Conservation (phyloP, 805 yeast genomes). For the Yamadazyma akitaensis region DNA sequence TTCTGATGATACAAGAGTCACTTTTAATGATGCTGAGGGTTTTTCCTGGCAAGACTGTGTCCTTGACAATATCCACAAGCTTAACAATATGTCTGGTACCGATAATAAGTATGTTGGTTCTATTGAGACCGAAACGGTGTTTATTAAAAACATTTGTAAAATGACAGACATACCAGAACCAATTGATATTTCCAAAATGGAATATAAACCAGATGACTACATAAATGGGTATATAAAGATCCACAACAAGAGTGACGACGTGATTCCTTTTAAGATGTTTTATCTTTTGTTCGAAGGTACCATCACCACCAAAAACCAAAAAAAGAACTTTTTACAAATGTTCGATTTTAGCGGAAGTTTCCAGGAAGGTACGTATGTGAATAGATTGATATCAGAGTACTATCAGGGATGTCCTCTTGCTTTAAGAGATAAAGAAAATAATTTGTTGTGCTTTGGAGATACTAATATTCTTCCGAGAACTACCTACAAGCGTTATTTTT, state of each 20-base stretch:
- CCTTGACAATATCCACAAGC: constrained; percentile 34
- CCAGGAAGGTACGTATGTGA: constrained; percentile 33
- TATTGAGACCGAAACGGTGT: constrained; percentile 25
- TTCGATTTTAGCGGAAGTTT: constrained; percentile 53
- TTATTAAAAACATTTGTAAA: constrained; percentile 34
- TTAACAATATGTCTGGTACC: constrained; percentile 29
- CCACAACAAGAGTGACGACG: constrained; percentile 35
- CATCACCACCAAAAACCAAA: constrained; percentile 13
- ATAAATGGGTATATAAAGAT: constrained; percentile 54
- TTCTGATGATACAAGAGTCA: constrained; percentile 2
- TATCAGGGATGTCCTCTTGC: neutral
- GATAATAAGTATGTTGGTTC: constrained; percentile 25
- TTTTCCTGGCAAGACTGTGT: constrained; percentile 36
- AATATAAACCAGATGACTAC: constrained; percentile 66
- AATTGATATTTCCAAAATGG: constrained; percentile 35
- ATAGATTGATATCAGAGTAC: constrained; percentile 28
- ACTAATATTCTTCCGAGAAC: constrained; percentile 1
- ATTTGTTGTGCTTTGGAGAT: neutral
- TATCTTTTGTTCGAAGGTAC: constrained; percentile 55
- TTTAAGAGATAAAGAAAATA: constrained; percentile 8
- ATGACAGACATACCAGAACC: constrained; percentile 23
- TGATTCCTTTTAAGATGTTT: constrained; percentile 61
- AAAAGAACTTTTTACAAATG: constrained; percentile 40
- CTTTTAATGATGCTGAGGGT: constrained; percentile 27
- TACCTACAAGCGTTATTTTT: constrained; percentile 37